A percentile compares a stretch with the other conserved stretches of the same genome.
Conservation (phyloP, 305 asterid species). For the Fraxinus velutina region DNA sequence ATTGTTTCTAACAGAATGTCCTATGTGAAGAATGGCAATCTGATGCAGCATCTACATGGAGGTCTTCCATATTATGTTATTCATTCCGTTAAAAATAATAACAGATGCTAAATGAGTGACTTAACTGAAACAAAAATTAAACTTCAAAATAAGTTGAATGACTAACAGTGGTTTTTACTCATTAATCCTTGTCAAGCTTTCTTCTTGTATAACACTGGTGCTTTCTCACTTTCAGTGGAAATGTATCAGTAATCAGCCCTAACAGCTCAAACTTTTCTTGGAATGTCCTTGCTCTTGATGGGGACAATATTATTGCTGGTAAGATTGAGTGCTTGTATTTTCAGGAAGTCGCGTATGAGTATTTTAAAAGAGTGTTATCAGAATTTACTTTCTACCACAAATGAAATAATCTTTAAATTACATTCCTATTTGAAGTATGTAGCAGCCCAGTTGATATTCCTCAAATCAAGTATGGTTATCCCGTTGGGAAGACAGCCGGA, state of each 20-base stretch:
- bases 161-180: background rate
- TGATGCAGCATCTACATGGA: background rate
- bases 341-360: background rate
- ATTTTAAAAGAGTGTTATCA: background rate
- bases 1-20: background rate
- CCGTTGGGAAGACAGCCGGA: slow-evolving; percentile 26
- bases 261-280: slow-evolving; percentile 58
- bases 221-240: slow-evolving; percentile 51
- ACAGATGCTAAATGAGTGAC: background rate
- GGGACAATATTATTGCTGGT: slow-evolving; percentile 72
- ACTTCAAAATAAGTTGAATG: background rate
- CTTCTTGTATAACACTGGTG: slow-evolving; percentile 8
- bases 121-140: background rate
- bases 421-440: slow-evolving; percentile 47
- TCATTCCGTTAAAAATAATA: background rate
- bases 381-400: slow-evolving; percentile 19
- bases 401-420: slow-evolving; percentile 10
- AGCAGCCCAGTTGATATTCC: slow-evolving; percentile 79
- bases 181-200: slow-evolving; percentile 12
- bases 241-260: slow-evolving; percentile 70
- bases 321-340: slow-evolving; percentile 18
- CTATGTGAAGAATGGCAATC: background rate
- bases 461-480: slow-evolving; percentile 70
- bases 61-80: background rate
- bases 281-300: slow-evolving; percentile 69